Percentiles rank a stretch among this genome's conserved stretches.
Evolutionary conservation across 768 basidiomycete genomes (phyloP).

Genomic region (Boletus reticulatus): DNA sequence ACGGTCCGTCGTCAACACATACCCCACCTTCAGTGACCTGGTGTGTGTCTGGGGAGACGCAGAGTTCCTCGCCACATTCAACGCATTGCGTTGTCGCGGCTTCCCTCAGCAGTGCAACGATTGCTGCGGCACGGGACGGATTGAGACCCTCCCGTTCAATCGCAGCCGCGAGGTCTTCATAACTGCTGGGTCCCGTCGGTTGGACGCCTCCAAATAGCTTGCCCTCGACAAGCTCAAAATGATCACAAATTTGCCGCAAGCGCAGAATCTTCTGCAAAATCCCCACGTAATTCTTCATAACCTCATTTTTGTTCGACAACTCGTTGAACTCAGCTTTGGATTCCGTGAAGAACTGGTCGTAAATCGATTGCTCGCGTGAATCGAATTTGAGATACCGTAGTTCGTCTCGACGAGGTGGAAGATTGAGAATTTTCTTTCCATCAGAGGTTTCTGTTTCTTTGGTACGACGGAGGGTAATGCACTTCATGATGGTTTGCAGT

Average conservation of each 20-base stretch:
- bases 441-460: conserved; percentile 84
- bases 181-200: conserved; percentile 49
- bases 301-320: conserved; percentile 82
- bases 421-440: conserved; percentile 79
- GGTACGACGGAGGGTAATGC: conserved; percentile 93
- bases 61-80: conserved; percentile 82
- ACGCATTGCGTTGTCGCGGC: conserved; percentile 86
- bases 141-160: conserved; percentile 82
- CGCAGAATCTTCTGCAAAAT: conserved; percentile 96
- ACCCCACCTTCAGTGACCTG: conserved; percentile 40
- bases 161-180: conserved; percentile 75
- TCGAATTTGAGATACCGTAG: conserved; percentile 84
- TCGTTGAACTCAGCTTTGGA: conserved; percentile 92
- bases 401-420: conserved; percentile 90
- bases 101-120: conserved; percentile 83
- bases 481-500: conserved; percentile 96
- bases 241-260: conserved; percentile 96
- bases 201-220: conserved; percentile 51
- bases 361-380: conserved; percentile 77
- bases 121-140: conserved; percentile 68
- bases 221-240: conserved; percentile 83
- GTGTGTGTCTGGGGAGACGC: conserved; percentile 42
- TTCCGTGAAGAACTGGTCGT: conserved; percentile 84
- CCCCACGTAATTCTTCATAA: conserved; percentile 98
- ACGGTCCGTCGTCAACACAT: conserved; percentile 49